Base-by-base conservation (phyloP, 2,329 filamentous ascomycete species). In the Clarireedia homoeocarpa region DNA sequence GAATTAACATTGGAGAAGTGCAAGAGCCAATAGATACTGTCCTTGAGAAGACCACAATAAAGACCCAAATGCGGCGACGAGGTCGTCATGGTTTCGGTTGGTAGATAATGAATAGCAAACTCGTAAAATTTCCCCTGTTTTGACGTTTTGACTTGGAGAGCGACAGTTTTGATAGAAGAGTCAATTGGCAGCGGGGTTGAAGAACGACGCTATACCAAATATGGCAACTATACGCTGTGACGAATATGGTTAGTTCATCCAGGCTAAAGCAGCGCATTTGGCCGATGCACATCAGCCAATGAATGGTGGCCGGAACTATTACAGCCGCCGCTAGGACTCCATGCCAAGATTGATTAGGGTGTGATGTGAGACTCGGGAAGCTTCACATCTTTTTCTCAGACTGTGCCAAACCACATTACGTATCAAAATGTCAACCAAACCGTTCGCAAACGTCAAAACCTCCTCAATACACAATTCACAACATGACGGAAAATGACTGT, bases 361-460 rank as follows among this genome's bases (percentile, higher is more conserved):
- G 47, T 17, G 14, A 26, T 53, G 30, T 54, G 44, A 54, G 44
- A 54, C 52, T 49, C 34, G 34, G 24, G 6, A 49, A 54, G 52
- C 52, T 54, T 54, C 52, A 54, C 24, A 49, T 49, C 45, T 12
- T 54, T 49, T 30, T 49, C 34, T 23, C n/a, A 49, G 52, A 54
- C 52, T 15, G 39, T 20, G 24, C 48, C 24, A 49, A 6, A 42
- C 34, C 7, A 38, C 34, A 38, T 15, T 10, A 52, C 38, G 52
- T 54, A 45, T 49, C 48, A 23, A 50, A 39, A 38, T 10, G 15
- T 36, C 34, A 34, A 49, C 12, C 34, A 7, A 20, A 38, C 45
- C 20, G 10, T 12, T 34, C 6, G 44, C 40, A 54, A 54, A 39
- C 52, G 23, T 23, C 38, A 17, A 20, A 14, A 27, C 20, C 23